These are phyloP conservation scores for Telopea speciosissima DNA, from an alignment of 177 flowering plant species.

Conservation along the genomic window DNA sequence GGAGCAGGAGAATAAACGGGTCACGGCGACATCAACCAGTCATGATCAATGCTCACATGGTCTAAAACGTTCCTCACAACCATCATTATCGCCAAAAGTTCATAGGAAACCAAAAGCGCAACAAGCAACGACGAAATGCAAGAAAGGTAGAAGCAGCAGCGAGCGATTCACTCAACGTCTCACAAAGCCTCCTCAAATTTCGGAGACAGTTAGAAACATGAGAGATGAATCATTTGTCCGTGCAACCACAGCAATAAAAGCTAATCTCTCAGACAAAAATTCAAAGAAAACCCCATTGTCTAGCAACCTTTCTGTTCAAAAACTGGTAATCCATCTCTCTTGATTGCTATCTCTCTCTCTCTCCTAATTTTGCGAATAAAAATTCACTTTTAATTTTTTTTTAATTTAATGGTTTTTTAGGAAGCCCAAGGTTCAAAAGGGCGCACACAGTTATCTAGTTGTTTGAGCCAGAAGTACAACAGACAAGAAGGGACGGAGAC, in stretches of 20 bases:
- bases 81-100: background rate
- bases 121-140: slow-evolving; percentile 18
- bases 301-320: background rate
- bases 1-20: slow-evolving; percentile 30
- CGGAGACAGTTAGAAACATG: background rate
- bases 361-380: background rate
- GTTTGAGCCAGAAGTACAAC: slow-evolving; percentile 27
- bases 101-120: slow-evolving; percentile 7
- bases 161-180: slow-evolving; percentile 25
- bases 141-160: slow-evolving; percentile 18
- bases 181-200: slow-evolving; percentile 17
- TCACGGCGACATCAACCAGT: background rate
- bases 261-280: slow-evolving; percentile 26
- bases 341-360: background rate
- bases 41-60: slow-evolving; percentile 13
- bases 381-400: slow-evolving; percentile 16
- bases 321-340: background rate
- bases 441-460: slow-evolving; percentile 41
- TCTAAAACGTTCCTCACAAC: slow-evolving; percentile 6
- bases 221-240: background rate
- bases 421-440: slow-evolving; percentile 20
- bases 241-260: slow-evolving; percentile 12
- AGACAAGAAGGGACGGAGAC: background rate
- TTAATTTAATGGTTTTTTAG: slow-evolving; percentile 1
- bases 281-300: slow-evolving; percentile 44